phyloP scores from a whole-genome alignment of 306 rosid species.

The Dicorynia guianensis region DNA sequence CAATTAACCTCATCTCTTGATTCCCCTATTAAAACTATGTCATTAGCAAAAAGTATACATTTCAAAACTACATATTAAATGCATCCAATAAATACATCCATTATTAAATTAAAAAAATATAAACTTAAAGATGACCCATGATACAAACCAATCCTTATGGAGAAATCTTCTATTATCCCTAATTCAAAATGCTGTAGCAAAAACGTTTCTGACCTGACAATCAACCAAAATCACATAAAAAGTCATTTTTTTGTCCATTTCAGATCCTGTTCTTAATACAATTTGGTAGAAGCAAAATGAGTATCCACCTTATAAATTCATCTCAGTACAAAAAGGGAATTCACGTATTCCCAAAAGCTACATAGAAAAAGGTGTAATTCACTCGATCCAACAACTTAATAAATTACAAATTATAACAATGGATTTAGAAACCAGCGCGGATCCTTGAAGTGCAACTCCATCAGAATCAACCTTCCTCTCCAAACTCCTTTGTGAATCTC shows the following conservation, averaged over 20 bases:
- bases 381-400: constrained; percentile 49
- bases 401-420: constrained; percentile 53
- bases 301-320: constrained; percentile 51
- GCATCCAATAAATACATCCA: no score
- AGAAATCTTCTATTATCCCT: no score
- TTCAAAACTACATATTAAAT: no score
- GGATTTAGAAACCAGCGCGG: constrained; percentile 43
- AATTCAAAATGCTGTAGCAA: background rate
- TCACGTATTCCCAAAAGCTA: constrained; percentile 54
- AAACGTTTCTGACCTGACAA: background rate
- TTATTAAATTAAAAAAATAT: no score
- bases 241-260: constrained; percentile 44
- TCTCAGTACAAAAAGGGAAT: constrained; percentile 52
- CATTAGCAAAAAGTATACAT: no score
- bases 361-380: constrained; percentile 46
- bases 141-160: no score
- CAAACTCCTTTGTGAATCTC: constrained; percentile 95
- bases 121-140: no score
- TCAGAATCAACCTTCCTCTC: constrained; percentile 92
- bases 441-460: constrained; percentile 45
- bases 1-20: no score
- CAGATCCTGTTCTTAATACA: constrained; percentile 57
- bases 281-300: constrained; percentile 51
- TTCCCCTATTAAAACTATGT: no score
- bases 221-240: constrained; percentile 28